Evolutionary conservation across 768 basidiomycete species (phyloP).

Genomic region (Kwoniella dejecticola): DNA sequence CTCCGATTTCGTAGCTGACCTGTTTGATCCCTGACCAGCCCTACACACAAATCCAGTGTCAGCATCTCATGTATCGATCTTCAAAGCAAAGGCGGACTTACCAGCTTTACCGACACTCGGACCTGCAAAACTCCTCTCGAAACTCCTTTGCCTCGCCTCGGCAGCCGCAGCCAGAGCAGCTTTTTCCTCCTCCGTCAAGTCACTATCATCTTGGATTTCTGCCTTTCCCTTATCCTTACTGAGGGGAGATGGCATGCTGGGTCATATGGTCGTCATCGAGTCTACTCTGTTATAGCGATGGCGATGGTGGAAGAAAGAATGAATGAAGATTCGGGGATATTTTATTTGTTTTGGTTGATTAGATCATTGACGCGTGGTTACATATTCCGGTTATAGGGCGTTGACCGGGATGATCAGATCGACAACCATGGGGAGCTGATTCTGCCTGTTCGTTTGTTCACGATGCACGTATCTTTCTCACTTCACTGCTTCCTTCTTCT

Average conservation of each 20-base stretch:
- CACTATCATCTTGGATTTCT: background rate
- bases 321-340: background rate
- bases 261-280: slow-evolving; percentile 6
- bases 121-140: slow-evolving; percentile 66
- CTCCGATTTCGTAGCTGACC: slow-evolving; percentile 23
- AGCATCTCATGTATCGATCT: background rate
- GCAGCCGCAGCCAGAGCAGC: slow-evolving; percentile 15
- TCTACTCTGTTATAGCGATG: background rate
- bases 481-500: too few relatives aligned
- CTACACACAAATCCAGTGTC: slow-evolving; percentile 19
- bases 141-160: slow-evolving; percentile 38
- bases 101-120: slow-evolving; percentile 88
- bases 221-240: slow-evolving; percentile 13
- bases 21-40: slow-evolving; percentile 49
- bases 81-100: slow-evolving; percentile 54
- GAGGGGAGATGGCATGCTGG: slow-evolving; percentile 3
- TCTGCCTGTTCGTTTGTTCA: too few relatives aligned
- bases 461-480: too few relatives aligned
- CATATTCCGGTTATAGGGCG: background rate
- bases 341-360: slow-evolving; percentile 4
- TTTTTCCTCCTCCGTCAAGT: slow-evolving; percentile 20
- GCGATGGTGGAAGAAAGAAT: background rate
- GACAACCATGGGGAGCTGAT: background rate
- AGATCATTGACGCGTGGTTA: slow-evolving; percentile 6
- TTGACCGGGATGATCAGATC: background rate